phyloP scores from a whole-genome alignment of 1,284 basidiomycete species.

The Sporisorium iseilematis-ciliati region DNA sequence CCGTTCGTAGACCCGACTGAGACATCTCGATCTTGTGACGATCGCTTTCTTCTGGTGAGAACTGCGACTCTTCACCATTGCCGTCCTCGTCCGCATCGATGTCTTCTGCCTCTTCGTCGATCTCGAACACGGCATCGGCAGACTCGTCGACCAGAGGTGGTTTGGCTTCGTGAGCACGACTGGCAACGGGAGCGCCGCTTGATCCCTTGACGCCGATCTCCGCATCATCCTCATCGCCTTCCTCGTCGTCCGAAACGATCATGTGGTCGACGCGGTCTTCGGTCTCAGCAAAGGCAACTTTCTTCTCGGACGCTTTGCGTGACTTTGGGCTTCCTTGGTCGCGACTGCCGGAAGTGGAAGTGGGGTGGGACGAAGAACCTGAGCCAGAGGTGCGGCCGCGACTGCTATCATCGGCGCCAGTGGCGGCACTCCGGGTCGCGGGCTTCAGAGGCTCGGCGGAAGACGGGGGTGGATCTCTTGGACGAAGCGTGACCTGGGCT shows the following conservation, averaged over 20 bases:
- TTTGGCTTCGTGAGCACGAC: slow-evolving; percentile 1
- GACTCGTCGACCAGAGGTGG: slow-evolving; percentile 40
- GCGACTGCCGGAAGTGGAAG: not conserved
- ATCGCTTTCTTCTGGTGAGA: slow-evolving; percentile 29
- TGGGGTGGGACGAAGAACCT: slow-evolving; percentile 6
- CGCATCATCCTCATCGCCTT: slow-evolving; percentile 34
- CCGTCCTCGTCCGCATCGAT: slow-evolving; percentile 25
- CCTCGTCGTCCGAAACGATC: slow-evolving; percentile 33
- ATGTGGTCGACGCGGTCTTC: slow-evolving; percentile 51
- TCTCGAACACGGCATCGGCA: slow-evolving; percentile 58
- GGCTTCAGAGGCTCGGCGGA: slow-evolving; percentile 54
- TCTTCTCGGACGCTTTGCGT: slow-evolving; percentile 49
- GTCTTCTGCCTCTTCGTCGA: slow-evolving; percentile 56
- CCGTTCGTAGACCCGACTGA: slow-evolving; percentile 34
- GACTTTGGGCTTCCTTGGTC: slow-evolving; percentile 20
- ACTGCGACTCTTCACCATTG: slow-evolving; percentile 8
- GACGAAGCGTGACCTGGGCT: slow-evolving; percentile 52
- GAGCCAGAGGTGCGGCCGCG: slow-evolving; percentile 11
- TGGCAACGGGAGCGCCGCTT: not conserved
- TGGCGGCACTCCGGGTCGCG: slow-evolving; percentile 28
- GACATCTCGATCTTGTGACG: slow-evolving; percentile 39
- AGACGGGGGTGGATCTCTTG: slow-evolving; percentile 47
- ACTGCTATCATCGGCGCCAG: slow-evolving; percentile 9
- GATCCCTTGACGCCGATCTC: slow-evolving; percentile 4
- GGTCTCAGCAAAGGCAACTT: slow-evolving; percentile 63